Percentiles rank a stretch among this genome's conserved stretches.
Conservation (phyloP, 2,329 filamentous ascomycete species). For the Orbilia ellipsospora region DNA sequence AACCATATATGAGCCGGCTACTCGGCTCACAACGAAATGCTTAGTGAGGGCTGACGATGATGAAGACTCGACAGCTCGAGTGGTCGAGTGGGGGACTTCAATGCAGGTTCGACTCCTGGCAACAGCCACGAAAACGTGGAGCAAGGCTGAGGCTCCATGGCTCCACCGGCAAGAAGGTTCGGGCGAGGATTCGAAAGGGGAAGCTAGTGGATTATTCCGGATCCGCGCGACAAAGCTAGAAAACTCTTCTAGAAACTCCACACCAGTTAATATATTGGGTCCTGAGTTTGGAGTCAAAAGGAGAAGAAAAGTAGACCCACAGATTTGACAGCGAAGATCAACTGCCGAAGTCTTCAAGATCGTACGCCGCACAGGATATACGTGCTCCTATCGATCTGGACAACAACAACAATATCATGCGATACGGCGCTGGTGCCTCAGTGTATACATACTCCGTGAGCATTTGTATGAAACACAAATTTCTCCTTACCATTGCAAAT, state of each 20-base stretch:
- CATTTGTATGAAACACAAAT: no score
- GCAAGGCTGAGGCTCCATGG: conserved; percentile 33
- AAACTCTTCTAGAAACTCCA: not conserved
- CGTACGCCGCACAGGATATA: no score
- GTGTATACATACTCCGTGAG: no score
- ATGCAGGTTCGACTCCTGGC: conserved; percentile 9
- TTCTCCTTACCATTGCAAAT: no score
- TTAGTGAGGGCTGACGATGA: not conserved
- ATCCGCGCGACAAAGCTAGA: not conserved
- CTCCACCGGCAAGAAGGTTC: not conserved
- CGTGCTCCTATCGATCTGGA: no score
- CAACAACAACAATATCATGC: no score
- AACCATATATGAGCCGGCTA: conserved; percentile 31
- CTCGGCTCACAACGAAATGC: conserved; percentile 22
- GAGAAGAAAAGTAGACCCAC: not conserved
- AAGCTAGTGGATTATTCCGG: conserved; percentile 21
- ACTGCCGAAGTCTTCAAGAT: not conserved
- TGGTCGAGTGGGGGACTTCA: conserved; percentile 1
- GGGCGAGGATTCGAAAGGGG: no score
- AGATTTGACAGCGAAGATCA: conserved; percentile 2
- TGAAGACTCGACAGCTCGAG: not conserved
- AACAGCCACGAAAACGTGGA: conserved; percentile 51
- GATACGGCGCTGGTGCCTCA: no score
- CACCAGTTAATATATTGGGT: no score
- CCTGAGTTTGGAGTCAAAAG: not conserved